Percentiles rank a stretch among this genome's conserved stretches.
Conservation (phyloP, 2,329 filamentous ascomycete species). For the Xylariaceae sp. region DNA sequence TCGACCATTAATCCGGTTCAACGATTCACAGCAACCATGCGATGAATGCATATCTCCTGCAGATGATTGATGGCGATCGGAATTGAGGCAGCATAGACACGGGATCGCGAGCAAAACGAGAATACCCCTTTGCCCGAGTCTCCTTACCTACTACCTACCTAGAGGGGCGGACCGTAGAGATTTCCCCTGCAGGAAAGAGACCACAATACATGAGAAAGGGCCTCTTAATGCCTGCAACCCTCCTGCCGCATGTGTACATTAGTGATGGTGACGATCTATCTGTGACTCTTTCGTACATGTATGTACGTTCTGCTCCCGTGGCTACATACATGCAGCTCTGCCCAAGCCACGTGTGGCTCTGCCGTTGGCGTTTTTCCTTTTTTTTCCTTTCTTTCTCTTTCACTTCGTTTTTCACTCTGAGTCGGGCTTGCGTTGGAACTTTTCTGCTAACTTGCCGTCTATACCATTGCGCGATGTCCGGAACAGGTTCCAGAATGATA, state of each 20-base stretch:
- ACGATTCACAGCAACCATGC: neutral
- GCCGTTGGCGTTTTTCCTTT: neutral
- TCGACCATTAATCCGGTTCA: neutral
- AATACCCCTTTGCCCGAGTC: neutral
- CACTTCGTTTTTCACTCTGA: too few species aligned
- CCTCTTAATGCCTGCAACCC: neutral
- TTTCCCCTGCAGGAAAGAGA: conserved; percentile 6
- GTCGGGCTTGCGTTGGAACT: too few species aligned
- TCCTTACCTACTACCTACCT: neutral
- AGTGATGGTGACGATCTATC: neutral
- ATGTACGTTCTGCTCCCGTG: neutral
- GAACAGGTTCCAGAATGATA: neutral
- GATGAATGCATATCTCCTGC: conserved; percentile 2
- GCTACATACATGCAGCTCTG: neutral
- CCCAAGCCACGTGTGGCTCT: conserved; percentile 9
- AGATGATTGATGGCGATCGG: conserved; percentile 4
- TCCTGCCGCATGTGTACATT: conserved; percentile 2
- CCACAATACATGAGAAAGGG: conserved; percentile 10
- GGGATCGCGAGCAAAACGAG: neutral
- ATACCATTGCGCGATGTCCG: neutral
- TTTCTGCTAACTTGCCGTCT: too few species aligned
- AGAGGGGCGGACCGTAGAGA: conserved; percentile 12
- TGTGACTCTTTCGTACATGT: neutral
- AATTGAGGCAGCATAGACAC: conserved; percentile 10
- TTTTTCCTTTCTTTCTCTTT: neutral